Base-by-base conservation (phyloP, 2,329 filamentous ascomycete genomes). In the Ophiocordyceps unilateralis region DNA sequence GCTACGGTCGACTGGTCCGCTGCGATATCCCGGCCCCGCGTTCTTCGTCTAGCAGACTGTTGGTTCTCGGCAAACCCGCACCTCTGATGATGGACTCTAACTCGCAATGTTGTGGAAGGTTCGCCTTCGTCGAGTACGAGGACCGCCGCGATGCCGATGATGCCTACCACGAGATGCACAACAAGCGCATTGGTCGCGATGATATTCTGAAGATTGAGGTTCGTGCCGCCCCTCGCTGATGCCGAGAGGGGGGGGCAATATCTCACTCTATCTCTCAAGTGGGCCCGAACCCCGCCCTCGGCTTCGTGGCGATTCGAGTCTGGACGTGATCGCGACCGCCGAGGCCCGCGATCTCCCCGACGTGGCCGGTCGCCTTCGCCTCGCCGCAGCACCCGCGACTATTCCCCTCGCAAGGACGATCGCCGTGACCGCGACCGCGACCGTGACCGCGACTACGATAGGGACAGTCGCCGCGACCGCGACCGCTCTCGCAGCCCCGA, bases 111-210 rank as follows among this genome's bases (percentile, higher is more conserved):
- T 28, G 5, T 3, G 20, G 10, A 23, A 79, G 91, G 53, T 98
- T 98, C 63, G 91, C 91, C 32, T 98, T 98, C 62, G 91, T 98
- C 50, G 91, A 98, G 67, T 98, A 98, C 64, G 91, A 98, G 70
- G 93, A 88, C 63, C 85, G 89, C 55, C 88, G 91, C 54, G 91
- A 98, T 71, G 88, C 91, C 50, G 91, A 98, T 63, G 91, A 98
- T 68, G 91, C 91, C 40, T 98, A 98, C 62, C 86, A 98, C 63
- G 91, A 98, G 69, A 98, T 98, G 91, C 91, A 98, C 61, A 96
- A 96, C 72, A 95, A 95, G 77, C 86, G 89, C 52, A 87, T 98
- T 54, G 88, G 87, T 40, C 82, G 89, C 49, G 91, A 98, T 59
- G 91, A 98, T 57, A 69, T 94, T 46, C 62, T 98, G 67, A 98